Evolutionary conservation across 2,329 filamentous ascomycete species (phyloP).

Genomic region (Epichloe aotearoae): DNA sequence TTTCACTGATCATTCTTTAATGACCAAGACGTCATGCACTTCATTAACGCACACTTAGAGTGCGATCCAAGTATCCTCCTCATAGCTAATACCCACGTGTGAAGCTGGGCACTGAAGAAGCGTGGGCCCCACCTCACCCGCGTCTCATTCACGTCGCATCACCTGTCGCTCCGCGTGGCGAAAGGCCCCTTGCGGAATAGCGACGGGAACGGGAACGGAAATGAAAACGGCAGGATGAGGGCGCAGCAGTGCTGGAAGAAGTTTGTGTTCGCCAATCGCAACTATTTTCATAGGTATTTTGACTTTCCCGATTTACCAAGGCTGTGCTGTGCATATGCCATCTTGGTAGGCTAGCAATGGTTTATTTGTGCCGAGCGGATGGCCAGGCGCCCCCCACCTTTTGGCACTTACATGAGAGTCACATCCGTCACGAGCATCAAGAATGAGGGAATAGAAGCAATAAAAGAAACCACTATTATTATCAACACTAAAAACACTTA

Average conservation of each 20-base stretch:
- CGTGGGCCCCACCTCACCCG: background rate
- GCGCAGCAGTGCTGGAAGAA: background rate
- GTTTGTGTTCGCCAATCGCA: too few species aligned
- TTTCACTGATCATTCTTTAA: too few species aligned
- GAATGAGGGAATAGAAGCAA: too few species aligned
- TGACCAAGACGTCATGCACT: too few species aligned
- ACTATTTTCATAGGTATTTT: too few species aligned
- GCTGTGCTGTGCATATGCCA: too few species aligned
- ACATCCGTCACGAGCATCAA: background rate
- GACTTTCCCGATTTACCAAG: too few species aligned
- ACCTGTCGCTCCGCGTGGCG: background rate
- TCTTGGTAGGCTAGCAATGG: too few species aligned
- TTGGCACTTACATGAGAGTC: background rate
- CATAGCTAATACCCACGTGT: too few species aligned
- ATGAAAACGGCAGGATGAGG: background rate
- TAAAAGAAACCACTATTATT: background rate
- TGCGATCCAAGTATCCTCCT: too few species aligned
- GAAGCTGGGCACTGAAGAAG: background rate
- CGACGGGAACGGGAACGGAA: background rate
- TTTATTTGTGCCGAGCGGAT: too few species aligned
- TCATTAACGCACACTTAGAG: too few species aligned
- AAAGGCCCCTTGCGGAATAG: background rate
- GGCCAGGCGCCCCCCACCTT: background rate
- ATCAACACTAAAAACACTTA: background rate
- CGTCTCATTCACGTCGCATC: conserved; percentile 1